These are phyloP conservation scores for Buxus sempervirens DNA, from an alignment of 164 flowering plant species.

Conservation along the genomic window DNA sequence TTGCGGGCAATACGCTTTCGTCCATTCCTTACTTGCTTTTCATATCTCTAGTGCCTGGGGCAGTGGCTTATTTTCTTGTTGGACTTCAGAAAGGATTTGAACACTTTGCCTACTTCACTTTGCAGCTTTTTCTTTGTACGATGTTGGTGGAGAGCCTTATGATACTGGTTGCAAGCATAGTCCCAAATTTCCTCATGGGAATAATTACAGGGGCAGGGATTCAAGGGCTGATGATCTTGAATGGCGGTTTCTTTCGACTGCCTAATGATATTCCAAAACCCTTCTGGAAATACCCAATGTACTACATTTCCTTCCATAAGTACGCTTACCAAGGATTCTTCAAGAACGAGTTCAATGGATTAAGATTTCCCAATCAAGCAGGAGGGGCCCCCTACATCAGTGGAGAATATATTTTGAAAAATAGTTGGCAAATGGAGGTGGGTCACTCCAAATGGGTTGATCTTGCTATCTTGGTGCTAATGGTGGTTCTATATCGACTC, in stretches of 20 bases:
- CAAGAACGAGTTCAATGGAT: constrained; percentile 49
- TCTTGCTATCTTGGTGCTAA: constrained; percentile 43
- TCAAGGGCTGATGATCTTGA: constrained; percentile 51
- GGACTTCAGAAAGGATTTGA: constrained; percentile 34
- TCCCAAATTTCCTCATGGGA: constrained; percentile 64
- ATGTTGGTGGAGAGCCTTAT: constrained; percentile 59
- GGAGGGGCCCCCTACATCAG: constrained; percentile 19
- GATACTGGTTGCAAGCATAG: constrained; percentile 60
- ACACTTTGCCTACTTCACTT: constrained; percentile 36
- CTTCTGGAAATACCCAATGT: constrained; percentile 59
- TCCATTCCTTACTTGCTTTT: constrained; percentile 49
- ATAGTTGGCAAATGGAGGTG: constrained; percentile 42
- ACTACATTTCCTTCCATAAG: constrained; percentile 44
- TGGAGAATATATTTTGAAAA: constrained; percentile 34
- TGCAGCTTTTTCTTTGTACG: constrained; percentile 32
- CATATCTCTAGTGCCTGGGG: constrained; percentile 44
- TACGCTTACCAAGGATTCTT: constrained; percentile 44
- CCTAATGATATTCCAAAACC: constrained; percentile 53
- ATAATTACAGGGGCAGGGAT: constrained; percentile 55
- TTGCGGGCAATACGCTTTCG: constrained; percentile 53
- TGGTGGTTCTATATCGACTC: constrained; percentile 41
- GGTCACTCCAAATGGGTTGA: constrained; percentile 53
- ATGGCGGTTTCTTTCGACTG: constrained; percentile 48
- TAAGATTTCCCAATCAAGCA: constrained; percentile 19
- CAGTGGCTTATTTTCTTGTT: constrained; percentile 42